Evolutionary conservation across 306 rosid genomes (phyloP), one percentile per base, ranked within the genome.

Genomic region (Parietaria judaica): DNA sequence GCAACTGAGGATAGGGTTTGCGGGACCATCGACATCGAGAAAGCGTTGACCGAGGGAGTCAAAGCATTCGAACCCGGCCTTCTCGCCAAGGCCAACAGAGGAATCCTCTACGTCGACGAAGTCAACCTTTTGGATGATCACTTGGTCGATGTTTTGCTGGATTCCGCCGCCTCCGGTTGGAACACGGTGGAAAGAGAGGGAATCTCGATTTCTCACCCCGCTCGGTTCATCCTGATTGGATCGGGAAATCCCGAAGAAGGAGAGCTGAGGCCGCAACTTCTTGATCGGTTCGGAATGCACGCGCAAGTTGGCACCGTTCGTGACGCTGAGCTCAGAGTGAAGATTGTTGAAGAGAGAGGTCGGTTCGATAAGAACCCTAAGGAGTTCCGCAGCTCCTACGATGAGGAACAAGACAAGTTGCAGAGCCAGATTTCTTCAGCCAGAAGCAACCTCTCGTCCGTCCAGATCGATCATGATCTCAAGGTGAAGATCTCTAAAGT

Each of bases 231-330:
- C 66, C 68, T 91, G 56, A 91, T 91, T 36, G 98, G 96, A 57
- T 92, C 96, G 0, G 98, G 98, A 23, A 92, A 92, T 68, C 98
- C 98, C 2, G 98, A 88, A 79, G 98, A 92, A 80, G 98, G 98
- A 15, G 98, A 92, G 72, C 98, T 92, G 45, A 80, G 98, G 83
- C 96, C 98, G 37, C 98, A 91, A 69, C 77, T 92, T 13, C 87
- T 92, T 11, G 98, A 92, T 54, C 90, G 98, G 53, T 92, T 92
- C 67, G 98, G 98, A 65, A 92, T 92, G 98, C 98, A 92, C 65
- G 98, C 98, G 12, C 96, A 85, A 58, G 98, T 92, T 44, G 86
- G 98, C 23, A 92, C 98, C 55, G 98, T 88, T 16, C 81, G 92
- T 71, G 98, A 92, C 76, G 95, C 98, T 1, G 98, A 88, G 75